phyloP scores from a whole-genome alignment of 495 filamentous ascomycete species.

The Aspergillus asperescens region DNA sequence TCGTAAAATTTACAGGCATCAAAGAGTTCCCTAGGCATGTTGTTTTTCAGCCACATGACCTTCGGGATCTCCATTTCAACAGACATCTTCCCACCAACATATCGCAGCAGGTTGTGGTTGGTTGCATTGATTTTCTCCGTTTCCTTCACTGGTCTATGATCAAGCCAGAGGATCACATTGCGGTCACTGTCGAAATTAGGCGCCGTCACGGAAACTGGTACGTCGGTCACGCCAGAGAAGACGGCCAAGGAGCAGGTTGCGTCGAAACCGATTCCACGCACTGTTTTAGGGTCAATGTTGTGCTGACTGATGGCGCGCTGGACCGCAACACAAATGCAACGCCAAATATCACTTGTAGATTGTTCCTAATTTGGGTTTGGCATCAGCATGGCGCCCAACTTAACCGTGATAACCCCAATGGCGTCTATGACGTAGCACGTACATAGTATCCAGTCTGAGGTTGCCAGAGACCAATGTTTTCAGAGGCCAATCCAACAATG shows the following conservation, averaged over 20 bases:
- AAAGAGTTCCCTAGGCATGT: conserved; percentile 93
- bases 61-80: conserved; percentile 99
- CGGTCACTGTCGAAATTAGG: conserved; percentile 81
- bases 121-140: conserved; percentile 88
- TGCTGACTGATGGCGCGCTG: conserved; percentile 72
- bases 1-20: conserved; percentile 94
- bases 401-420: not conserved
- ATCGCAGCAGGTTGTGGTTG: conserved; percentile 84
- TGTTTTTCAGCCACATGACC: conserved; percentile 93
- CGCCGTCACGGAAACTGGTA: conserved; percentile 81
- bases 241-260: conserved; percentile 94
- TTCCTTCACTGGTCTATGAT: conserved; percentile 85
- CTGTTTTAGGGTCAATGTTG: conserved; percentile 61
- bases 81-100: conserved; percentile 95
- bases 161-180: conserved; percentile 89
- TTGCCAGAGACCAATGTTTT: conserved; percentile 92
- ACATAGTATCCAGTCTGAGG: conserved; percentile 88
- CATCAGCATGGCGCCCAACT: not conserved
- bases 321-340: conserved; percentile 77
- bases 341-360: conserved; percentile 96
- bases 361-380: conserved; percentile 74
- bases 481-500: conserved; percentile 84
- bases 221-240: conserved; percentile 80
- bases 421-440: conserved; percentile 12
- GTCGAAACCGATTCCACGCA: conserved; percentile 92